Conservation (phyloP, 1,284 basidiomycete genomes). For the Ustilago curta region DNA sequence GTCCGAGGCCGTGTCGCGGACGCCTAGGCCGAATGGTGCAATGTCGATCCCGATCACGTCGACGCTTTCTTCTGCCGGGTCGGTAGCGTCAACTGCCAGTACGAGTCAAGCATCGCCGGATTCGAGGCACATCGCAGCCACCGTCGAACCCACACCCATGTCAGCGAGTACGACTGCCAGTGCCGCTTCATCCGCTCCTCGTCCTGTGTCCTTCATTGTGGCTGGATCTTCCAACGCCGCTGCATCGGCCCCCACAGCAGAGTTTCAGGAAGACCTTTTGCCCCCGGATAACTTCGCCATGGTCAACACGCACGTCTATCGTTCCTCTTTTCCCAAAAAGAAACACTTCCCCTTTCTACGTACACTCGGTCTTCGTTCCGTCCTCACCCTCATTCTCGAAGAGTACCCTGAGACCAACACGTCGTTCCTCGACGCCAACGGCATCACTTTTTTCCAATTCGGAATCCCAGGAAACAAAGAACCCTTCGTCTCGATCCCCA, state of each 20-base stretch:
- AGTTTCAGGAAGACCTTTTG: conserved; percentile 51
- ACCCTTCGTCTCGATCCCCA: conserved; percentile 70
- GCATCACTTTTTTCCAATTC: conserved; percentile 72
- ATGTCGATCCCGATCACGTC: conserved; percentile 17
- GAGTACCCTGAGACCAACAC: conserved; percentile 73
- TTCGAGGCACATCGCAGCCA: background rate
- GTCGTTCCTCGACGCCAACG: conserved; percentile 70
- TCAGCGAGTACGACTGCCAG: conserved; percentile 21
- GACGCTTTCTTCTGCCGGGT: conserved; percentile 32
- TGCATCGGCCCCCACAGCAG: conserved; percentile 1
- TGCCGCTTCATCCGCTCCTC: background rate
- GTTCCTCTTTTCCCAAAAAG: conserved; percentile 73
- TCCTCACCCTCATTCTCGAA: conserved; percentile 73
- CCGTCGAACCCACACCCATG: conserved; percentile 15
- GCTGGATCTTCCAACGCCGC: conserved; percentile 3
- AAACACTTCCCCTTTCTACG: conserved; percentile 73
- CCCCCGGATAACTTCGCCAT: conserved; percentile 70
- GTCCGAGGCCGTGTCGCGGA: conserved; percentile 20
- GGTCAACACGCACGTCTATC: conserved; percentile 72
- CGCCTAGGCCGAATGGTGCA: background rate
- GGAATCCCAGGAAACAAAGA: conserved; percentile 75
- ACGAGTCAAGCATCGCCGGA: background rate
- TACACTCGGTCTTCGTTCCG: conserved; percentile 72
- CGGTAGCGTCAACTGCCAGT: conserved; percentile 19
- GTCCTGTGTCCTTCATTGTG: background rate